Conservation (phyloP, 2,329 filamentous ascomycete genomes). For the Zarea fungicola region DNA sequence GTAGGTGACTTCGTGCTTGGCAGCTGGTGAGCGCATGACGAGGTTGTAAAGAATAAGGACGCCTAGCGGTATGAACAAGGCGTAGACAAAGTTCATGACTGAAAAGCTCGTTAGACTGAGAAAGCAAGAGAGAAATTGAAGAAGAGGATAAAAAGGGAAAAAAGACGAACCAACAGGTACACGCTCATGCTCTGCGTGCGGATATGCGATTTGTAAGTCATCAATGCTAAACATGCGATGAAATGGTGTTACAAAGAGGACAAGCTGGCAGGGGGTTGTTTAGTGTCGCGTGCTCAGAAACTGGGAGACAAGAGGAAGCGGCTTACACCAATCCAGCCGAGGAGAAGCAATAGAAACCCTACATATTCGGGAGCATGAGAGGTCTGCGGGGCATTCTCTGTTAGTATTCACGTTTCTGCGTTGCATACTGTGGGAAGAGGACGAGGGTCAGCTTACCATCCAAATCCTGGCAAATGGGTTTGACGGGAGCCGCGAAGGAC, state of each 20-base stretch:
- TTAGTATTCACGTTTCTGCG: not conserved
- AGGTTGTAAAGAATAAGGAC: slow-evolving; percentile 63
- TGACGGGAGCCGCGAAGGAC: slow-evolving; percentile 19
- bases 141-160: not conserved
- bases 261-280: slow-evolving; percentile 21
- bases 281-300: not conserved
- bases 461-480: slow-evolving; percentile 38
- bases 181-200: slow-evolving; percentile 76
- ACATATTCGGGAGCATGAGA: slow-evolving; percentile 88
- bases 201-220: slow-evolving; percentile 78
- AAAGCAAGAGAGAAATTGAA: not conserved
- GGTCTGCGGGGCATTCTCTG: slow-evolving; percentile 41
- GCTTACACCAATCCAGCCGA: slow-evolving; percentile 58
- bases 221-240: slow-evolving; percentile 91
- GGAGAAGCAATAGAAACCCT: slow-evolving; percentile 65
- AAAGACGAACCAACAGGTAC: slow-evolving; percentile 64
- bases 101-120: not conserved
- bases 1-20: slow-evolving; percentile 81
- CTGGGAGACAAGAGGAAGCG: slow-evolving; percentile 16
- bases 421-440: not conserved
- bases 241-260: slow-evolving; percentile 64
- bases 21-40: slow-evolving; percentile 54
- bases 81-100: slow-evolving; percentile 75
- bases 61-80: slow-evolving; percentile 64
- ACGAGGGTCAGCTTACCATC: slow-evolving; percentile 34